A percentile compares a stretch with the other conserved stretches of the same genome.
These are phyloP conservation scores for Pharnaceum exiguum DNA, from an alignment of 148 eudicot species.

Conservation along the genomic window DNA sequence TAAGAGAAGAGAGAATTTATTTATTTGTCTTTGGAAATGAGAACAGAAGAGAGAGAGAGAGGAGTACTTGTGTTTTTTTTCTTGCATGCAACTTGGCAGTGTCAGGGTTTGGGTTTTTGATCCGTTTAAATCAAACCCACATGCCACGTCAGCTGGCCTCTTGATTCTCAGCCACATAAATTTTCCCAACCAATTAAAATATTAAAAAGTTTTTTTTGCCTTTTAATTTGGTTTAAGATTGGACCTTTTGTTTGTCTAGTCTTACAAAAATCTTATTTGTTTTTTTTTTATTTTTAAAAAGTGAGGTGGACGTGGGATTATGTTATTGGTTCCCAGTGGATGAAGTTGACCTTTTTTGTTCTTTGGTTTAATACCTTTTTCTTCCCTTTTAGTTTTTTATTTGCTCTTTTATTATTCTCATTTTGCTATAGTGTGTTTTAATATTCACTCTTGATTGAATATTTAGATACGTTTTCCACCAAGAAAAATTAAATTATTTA, in stretches of 20 bases:
- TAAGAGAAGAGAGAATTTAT: neutral
- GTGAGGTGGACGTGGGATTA: conserved; percentile 16
- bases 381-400: conserved; percentile 1
- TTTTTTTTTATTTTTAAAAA: neutral
- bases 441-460: no score
- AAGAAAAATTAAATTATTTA: neutral
- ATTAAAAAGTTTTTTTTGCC: conserved; percentile 7
- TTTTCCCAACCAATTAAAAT: conserved; percentile 12
- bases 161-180: conserved; percentile 74
- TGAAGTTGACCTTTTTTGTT: conserved; percentile 16
- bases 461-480: no score
- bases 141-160: conserved; percentile 56
- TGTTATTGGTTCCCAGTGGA: conserved; percentile 4
- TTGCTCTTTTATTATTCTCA: conserved; percentile 1
- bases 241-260: neutral
- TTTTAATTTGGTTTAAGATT: neutral
- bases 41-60: neutral
- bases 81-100: conserved; percentile 44
- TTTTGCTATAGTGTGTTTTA: neutral
- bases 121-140: conserved; percentile 35
- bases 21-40: neutral
- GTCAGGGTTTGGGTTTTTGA: conserved; percentile 45
- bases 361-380: neutral
- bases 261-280: conserved; percentile 2
- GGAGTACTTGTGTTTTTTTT: no score